Evolutionary conservation across 306 rosid species (phyloP).

Genomic region (Acacia melanoxylon): DNA sequence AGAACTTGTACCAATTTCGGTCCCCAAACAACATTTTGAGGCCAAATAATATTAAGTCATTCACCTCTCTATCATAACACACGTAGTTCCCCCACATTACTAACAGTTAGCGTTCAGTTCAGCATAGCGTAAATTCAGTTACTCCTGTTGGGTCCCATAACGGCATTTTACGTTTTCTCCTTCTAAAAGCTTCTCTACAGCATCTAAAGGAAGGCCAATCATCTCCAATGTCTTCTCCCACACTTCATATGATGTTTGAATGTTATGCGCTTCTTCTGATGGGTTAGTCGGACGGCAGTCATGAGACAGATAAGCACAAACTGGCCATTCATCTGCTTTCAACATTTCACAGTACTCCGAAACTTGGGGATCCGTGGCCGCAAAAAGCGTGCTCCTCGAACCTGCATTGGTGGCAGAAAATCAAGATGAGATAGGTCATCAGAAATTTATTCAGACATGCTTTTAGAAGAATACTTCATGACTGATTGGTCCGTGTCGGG

Average conservation of each 20-base stretch:
- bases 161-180: constrained; percentile 73
- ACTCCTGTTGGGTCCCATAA: constrained; percentile 51
- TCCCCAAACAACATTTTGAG: constrained; percentile 1
- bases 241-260: constrained; percentile 57
- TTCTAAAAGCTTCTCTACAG: constrained; percentile 73
- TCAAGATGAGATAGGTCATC: background rate
- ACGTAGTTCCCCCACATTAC: background rate
- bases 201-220: constrained; percentile 81
- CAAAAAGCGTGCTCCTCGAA: constrained; percentile 87
- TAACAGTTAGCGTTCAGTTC: background rate
- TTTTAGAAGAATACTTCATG: background rate
- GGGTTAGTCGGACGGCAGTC: constrained; percentile 88
- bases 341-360: constrained; percentile 83
- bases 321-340: constrained; percentile 90
- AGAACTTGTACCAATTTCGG: background rate
- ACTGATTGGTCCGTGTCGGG: background rate
- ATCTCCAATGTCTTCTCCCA: constrained; percentile 95
- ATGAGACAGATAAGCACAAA: constrained; percentile 82
- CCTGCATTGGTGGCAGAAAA: constrained; percentile 52
- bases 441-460: background rate
- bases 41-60: background rate
- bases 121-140: constrained; percentile 20
- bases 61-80: background rate
- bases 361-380: constrained; percentile 95
- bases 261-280: constrained; percentile 86